Percentiles rank a stretch among this genome's conserved stretches.
Conservation (phyloP, 352 stramenopile genomes). For the Aphanomyces stellatus region DNA sequence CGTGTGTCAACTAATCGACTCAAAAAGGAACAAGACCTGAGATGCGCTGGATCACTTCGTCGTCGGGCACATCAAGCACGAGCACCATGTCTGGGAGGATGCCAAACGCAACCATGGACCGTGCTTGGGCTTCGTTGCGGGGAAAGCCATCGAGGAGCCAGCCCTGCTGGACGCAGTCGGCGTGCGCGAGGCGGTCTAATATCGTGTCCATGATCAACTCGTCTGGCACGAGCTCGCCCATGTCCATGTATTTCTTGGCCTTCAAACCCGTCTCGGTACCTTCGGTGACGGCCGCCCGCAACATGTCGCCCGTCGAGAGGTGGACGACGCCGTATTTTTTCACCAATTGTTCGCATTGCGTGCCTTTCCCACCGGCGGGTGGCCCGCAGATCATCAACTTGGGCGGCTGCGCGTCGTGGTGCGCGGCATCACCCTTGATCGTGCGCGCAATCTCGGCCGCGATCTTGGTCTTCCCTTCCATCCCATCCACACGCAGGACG, state of each 20-base stretch:
- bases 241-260: slow-evolving; percentile 90
- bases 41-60: slow-evolving; percentile 91
- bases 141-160: slow-evolving; percentile 95
- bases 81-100: slow-evolving; percentile 90
- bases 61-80: slow-evolving; percentile 90
- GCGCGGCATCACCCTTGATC: background rate
- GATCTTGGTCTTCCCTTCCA: slow-evolving; percentile 34
- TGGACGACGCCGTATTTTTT: slow-evolving; percentile 89
- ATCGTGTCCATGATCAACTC: slow-evolving; percentile 93
- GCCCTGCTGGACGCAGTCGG: slow-evolving; percentile 58
- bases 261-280: slow-evolving; percentile 49
- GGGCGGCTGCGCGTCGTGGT: slow-evolving; percentile 23
- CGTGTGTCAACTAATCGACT: background rate
- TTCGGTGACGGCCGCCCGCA: slow-evolving; percentile 81
- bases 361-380: slow-evolving; percentile 93
- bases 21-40: slow-evolving; percentile 42
- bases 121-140: slow-evolving; percentile 77
- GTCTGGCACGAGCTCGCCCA: slow-evolving; percentile 89
- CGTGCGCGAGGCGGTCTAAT: slow-evolving; percentile 63
- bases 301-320: slow-evolving; percentile 92
- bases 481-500: slow-evolving; percentile 63
- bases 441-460: slow-evolving; percentile 28
- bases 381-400: slow-evolving; percentile 88
- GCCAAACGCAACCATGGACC: slow-evolving; percentile 40
- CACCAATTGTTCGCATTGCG: slow-evolving; percentile 92